A percentile compares a stretch with the other conserved stretches of the same genome.
Evolutionary conservation across 1,139 yeast genomes (phyloP).

Genomic region (Candida sp.): DNA sequence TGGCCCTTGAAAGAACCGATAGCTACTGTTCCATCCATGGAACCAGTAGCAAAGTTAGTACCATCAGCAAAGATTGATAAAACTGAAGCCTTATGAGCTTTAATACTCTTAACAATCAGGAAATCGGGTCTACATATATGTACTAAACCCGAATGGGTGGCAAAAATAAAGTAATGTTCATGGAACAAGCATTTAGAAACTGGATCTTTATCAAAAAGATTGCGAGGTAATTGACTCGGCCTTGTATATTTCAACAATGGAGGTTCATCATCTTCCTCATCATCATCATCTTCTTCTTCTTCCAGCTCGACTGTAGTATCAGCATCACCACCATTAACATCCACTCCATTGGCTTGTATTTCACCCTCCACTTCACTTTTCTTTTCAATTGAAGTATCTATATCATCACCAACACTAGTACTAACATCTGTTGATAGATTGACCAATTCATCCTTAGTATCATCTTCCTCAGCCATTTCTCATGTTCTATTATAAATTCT

Average conservation of each 20-base stretch:
- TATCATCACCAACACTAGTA: not conserved
- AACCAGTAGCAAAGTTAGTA: constrained; percentile 72
- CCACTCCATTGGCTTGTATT: not conserved
- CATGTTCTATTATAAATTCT: no score
- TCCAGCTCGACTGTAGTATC: no score
- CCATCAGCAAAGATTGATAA: constrained; percentile 74
- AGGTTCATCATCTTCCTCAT: constrained; percentile 57
- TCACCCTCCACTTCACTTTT: not conserved
- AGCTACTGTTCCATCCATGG: constrained; percentile 91
- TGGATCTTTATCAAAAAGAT: constrained; percentile 71
- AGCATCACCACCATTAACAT: constrained; percentile 8
- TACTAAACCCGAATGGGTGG: constrained; percentile 84
- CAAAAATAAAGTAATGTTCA: constrained; percentile 66
- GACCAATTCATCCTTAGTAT: not conserved
- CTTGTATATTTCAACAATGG: constrained; percentile 77
- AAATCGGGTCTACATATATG: constrained; percentile 64
- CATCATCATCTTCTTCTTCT: constrained; percentile 32
- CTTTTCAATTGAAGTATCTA: not conserved
- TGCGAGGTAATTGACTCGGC: constrained; percentile 58
- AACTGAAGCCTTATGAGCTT: constrained; percentile 86
- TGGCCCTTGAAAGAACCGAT: constrained; percentile 70
- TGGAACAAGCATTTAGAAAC: constrained; percentile 66
- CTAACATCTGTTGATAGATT: not conserved
- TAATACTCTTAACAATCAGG: constrained; percentile 60
- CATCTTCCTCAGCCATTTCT: not conserved